Evolutionary conservation across 305 asterid species (phyloP), one percentile per base, ranked within the genome.

Genomic region (Andrographis paniculata): DNA sequence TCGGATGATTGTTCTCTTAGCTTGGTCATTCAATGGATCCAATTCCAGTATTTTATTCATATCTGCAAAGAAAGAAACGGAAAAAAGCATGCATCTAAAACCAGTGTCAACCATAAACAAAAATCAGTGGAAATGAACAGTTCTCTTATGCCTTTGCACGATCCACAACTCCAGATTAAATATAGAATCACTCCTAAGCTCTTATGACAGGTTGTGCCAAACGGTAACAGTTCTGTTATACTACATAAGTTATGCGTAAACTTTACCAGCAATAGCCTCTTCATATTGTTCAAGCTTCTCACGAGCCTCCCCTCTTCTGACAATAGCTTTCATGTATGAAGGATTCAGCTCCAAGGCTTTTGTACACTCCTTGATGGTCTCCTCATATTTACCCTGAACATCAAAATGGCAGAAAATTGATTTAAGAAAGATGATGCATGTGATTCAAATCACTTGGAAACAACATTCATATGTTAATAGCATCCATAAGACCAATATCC

Each of bases 251-350:
- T n/a, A n/a, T n/a, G n/a, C n/a, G n/a, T 10, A 2, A 42, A 53
- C 19, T 17, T 69, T 76, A 87, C 96, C 96, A 42, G 81, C 64
- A 57, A 87, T 76, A 14, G 95, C 69, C 67, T 80, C 95, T 12
- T 87, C 96, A 57, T 68, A 87, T 20, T 80, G 79, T 61, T 78
- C 96, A 50, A 87, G 82, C 60, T 72, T 87, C 68, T 83, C 93
- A 42, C 67, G 79, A 5, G 96, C 93, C 69, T 83, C 96, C 51
- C 63, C 96, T 71, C 95, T 83, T 80, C 95, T 78, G 44, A 76
- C 33, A 61, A 83, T 61, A 45, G 78, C 93, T 58, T 83, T 87
- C 51, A 73, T 19, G 73, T 83, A 87, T 2, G 70, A 56, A 20
- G 93, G 80, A 62, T 83, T 84, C 67, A 87, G 74, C 59, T 87